These are phyloP conservation scores for Boehmeria nivea DNA, from an alignment of 306 rosid species.

Conservation along the genomic window DNA sequence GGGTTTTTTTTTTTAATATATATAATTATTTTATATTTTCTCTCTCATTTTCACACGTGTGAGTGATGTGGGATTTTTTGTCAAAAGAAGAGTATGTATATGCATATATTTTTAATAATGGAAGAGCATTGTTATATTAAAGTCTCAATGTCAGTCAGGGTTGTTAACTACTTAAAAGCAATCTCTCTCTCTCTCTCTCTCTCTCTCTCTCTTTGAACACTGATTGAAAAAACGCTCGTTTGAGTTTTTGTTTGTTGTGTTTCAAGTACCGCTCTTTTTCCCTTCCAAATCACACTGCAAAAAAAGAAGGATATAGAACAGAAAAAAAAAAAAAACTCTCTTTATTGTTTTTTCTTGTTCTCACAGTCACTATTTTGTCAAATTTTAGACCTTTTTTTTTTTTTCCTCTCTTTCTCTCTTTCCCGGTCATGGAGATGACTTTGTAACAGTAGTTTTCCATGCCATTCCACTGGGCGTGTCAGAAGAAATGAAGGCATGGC, in stretches of 20 bases:
- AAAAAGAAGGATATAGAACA: too few relatives aligned
- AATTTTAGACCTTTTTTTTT: too few relatives aligned
- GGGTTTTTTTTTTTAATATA: too few relatives aligned
- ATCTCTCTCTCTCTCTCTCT: constrained; percentile 14
- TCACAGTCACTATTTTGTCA: too few relatives aligned
- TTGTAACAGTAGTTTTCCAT: constrained; percentile 23
- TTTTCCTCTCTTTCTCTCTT: constrained; percentile 9
- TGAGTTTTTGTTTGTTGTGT: constrained; percentile 3
- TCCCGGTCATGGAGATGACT: constrained; percentile 23
- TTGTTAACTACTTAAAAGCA: constrained; percentile 43
- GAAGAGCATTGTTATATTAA: constrained; percentile 30
- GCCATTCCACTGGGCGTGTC: constrained; percentile 17
- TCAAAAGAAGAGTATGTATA: constrained; percentile 10
- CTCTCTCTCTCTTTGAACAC: too few relatives aligned
- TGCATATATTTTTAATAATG: constrained; percentile 5
- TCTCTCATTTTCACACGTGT: constrained; percentile 66
- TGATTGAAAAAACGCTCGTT: too few relatives aligned
- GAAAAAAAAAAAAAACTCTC: not conserved
- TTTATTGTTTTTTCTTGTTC: constrained; percentile 14
- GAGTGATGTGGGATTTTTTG: constrained; percentile 36
- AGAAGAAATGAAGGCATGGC: constrained; percentile 46
- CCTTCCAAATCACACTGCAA: too few relatives aligned
- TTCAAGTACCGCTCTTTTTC: constrained; percentile 18
- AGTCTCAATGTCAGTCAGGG: constrained; percentile 42
- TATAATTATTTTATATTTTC: not conserved